These are phyloP conservation scores for Fusarium sp. DNA, from an alignment of 2,329 filamentous ascomycete species.

Conservation along the genomic window DNA sequence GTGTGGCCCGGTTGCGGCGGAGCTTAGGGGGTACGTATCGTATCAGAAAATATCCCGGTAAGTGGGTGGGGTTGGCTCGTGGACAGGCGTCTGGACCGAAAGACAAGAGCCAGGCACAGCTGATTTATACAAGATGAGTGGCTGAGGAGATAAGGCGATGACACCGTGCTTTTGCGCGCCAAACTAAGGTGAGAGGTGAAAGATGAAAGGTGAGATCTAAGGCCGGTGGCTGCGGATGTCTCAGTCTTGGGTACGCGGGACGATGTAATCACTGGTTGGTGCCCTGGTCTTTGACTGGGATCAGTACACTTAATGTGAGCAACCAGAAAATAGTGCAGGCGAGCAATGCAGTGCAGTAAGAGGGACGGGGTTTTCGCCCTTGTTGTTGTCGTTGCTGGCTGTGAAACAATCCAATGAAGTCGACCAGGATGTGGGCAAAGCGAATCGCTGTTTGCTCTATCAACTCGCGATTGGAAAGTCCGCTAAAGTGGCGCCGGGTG, in stretches of 20 bases:
- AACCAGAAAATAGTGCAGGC: slow-evolving; percentile 36
- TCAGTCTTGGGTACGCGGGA: slow-evolving; percentile 32
- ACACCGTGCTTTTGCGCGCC: slow-evolving; percentile 23
- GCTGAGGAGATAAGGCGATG: slow-evolving; percentile 29
- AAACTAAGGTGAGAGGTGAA: slow-evolving; percentile 33
- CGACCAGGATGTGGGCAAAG: slow-evolving; percentile 25
- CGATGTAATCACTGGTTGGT: slow-evolving; percentile 30
- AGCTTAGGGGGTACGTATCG: slow-evolving; percentile 41
- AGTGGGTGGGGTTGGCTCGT: slow-evolving; percentile 38
- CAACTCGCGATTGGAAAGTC: slow-evolving; percentile 20
- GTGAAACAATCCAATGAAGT: slow-evolving; percentile 41
- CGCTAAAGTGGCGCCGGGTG: slow-evolving; percentile 23
- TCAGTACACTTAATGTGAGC: slow-evolving; percentile 22
- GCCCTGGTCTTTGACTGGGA: slow-evolving; percentile 25
- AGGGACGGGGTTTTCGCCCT: slow-evolving; percentile 45
- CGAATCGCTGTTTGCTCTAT: slow-evolving; percentile 25
- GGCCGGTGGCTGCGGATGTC: slow-evolving; percentile 21
- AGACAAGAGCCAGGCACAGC: slow-evolving; percentile 30
- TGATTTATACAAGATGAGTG: slow-evolving; percentile 29
- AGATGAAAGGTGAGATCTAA: slow-evolving; percentile 24
- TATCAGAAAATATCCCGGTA: slow-evolving; percentile 35
- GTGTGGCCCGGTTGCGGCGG: slow-evolving; percentile 48
- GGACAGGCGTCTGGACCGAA: slow-evolving; percentile 33
- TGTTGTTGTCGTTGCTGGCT: slow-evolving; percentile 38
- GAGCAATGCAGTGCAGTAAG: slow-evolving; percentile 19